These are phyloP conservation scores for Leishmania lainsoni DNA, from an alignment of 208 protist genomes.

Conservation along the genomic window DNA sequence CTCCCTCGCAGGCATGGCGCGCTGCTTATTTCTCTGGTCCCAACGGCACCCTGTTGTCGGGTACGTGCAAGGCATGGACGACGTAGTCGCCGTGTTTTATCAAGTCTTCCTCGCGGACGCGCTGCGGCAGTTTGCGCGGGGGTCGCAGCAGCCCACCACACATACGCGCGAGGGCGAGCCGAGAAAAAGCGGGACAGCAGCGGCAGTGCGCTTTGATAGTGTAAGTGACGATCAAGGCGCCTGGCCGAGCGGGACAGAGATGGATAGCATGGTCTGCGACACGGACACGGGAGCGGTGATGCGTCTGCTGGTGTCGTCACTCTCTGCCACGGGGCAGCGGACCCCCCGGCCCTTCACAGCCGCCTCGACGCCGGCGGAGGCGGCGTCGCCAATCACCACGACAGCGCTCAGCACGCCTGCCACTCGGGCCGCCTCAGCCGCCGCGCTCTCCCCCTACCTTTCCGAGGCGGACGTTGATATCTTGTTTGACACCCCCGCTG, in stretches of 20 bases:
- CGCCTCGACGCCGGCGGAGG: neutral
- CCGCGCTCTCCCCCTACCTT: conserved; percentile 12
- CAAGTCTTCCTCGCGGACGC: conserved; percentile 85
- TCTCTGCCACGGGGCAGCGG: neutral
- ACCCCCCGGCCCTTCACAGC: neutral
- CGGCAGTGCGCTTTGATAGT: neutral
- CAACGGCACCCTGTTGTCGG: conserved; percentile 93
- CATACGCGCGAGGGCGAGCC: neutral
- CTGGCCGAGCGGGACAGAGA: neutral
- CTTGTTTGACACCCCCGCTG: conserved; percentile 13
- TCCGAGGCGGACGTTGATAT: conserved; percentile 24
- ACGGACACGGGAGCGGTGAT: conserved; percentile 22
- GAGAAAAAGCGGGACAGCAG: neutral
- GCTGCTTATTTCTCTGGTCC: conserved; percentile 93
- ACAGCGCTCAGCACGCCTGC: neutral
- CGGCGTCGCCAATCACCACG: neutral
- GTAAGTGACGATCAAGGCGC: neutral
- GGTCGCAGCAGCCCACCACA: neutral
- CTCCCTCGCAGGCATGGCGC: conserved; percentile 63
- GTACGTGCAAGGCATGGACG: conserved; percentile 97
- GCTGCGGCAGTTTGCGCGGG: conserved; percentile 36
- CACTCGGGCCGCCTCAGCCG: neutral
- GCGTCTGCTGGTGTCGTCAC: conserved; percentile 20
- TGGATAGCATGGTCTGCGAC: neutral
- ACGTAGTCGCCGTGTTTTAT: conserved; percentile 93